phyloP scores from a whole-genome alignment of 345 rosid genomes.

The Gossypium stocksii region DNA sequence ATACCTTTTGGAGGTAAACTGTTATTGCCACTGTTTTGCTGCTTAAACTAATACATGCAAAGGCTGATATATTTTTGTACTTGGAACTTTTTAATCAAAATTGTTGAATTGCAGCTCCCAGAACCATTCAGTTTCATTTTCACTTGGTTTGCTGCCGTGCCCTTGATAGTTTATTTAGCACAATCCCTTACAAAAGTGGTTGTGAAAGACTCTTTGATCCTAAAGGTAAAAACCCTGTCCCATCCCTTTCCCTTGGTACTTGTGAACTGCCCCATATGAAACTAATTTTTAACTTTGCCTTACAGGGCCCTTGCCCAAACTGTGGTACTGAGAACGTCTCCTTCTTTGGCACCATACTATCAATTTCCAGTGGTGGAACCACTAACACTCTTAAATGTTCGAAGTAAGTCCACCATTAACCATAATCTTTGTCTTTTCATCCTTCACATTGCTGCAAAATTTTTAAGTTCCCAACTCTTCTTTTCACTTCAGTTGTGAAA shows the following conservation, averaged over 20 bases:
- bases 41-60: background rate
- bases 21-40: background rate
- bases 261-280: background rate
- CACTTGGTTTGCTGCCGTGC: slow-evolving; percentile 98
- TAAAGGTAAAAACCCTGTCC: slow-evolving; percentile 45
- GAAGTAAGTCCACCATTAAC: slow-evolving; percentile 37
- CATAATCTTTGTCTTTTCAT: background rate
- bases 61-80: background rate
- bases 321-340: slow-evolving; percentile 87
- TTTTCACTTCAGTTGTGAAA: slow-evolving; percentile 60
- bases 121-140: slow-evolving; percentile 97
- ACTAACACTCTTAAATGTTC: slow-evolving; percentile 75
- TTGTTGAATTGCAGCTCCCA: slow-evolving; percentile 50
- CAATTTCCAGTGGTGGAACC: slow-evolving; percentile 70
- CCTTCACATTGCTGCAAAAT: background rate
- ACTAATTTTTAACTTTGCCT: slow-evolving; percentile 7
- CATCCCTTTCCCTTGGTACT: background rate
- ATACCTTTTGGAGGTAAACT: slow-evolving; percentile 76
- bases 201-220: slow-evolving; percentile 71
- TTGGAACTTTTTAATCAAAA: background rate
- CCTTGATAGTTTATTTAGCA: slow-evolving; percentile 67
- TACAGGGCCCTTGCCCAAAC: slow-evolving; percentile 87
- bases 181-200: slow-evolving; percentile 63
- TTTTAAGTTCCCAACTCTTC: background rate
- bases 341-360: slow-evolving; percentile 84